These are phyloP conservation scores for Daedalea quercina DNA, from an alignment of 768 basidiomycete species.

Conservation along the genomic window DNA sequence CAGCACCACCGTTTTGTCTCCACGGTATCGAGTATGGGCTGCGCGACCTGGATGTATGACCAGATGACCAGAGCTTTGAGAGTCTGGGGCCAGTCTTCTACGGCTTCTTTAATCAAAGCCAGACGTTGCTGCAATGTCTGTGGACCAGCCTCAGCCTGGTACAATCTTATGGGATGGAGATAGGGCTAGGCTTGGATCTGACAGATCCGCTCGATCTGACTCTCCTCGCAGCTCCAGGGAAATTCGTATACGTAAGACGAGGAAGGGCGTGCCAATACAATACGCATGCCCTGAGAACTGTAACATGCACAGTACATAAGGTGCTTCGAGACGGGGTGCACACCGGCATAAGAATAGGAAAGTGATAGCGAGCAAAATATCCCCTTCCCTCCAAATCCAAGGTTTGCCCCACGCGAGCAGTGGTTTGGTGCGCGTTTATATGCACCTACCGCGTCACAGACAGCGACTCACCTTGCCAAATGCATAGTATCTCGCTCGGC, in stretches of 20 bases:
- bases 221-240: too few relatives aligned
- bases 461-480: background rate
- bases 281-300: too few relatives aligned
- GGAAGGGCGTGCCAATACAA: too few relatives aligned
- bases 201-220: too few relatives aligned
- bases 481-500: conserved; percentile 1
- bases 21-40: conserved; percentile 58
- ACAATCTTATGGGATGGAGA: too few relatives aligned
- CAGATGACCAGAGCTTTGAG: conserved; percentile 27
- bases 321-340: too few relatives aligned
- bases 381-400: too few relatives aligned
- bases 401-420: background rate
- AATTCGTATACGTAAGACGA: too few relatives aligned
- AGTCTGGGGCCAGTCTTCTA: conserved; percentile 43
- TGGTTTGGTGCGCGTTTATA: background rate
- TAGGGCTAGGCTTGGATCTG: too few relatives aligned
- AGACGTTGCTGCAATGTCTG: conserved; percentile 42
- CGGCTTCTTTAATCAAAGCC: conserved; percentile 60
- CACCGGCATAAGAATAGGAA: too few relatives aligned
- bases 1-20: conserved; percentile 72
- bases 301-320: too few relatives aligned
- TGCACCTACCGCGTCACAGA: background rate
- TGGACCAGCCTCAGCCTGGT: background rate
- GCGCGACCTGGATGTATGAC: conserved; percentile 47
- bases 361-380: too few relatives aligned